Conservation (phyloP, 2,329 filamentous ascomycete species). For the Akanthomyces uredinophilus region DNA sequence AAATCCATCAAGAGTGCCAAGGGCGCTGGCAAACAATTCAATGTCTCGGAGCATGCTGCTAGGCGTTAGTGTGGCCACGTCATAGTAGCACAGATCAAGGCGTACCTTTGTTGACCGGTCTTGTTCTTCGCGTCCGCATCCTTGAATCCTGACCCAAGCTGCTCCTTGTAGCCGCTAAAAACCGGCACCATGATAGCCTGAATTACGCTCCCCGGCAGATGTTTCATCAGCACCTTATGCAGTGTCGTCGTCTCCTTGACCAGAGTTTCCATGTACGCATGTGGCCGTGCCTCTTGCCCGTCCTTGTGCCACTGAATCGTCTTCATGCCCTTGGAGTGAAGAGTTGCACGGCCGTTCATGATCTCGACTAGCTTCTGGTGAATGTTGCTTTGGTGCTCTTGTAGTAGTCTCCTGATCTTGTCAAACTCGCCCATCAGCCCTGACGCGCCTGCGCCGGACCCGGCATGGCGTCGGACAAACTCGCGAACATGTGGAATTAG, state of each 20-base stretch:
- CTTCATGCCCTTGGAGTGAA: conserved; percentile 71
- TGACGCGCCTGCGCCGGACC: conserved; percentile 46
- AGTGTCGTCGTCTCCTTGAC: conserved; percentile 81
- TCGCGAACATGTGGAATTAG: conserved; percentile 87
- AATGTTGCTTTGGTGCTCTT: conserved; percentile 86
- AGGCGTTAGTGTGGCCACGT: conserved; percentile 1
- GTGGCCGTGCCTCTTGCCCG: conserved; percentile 37
- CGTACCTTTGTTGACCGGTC: conserved; percentile 66
- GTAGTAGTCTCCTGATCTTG: conserved; percentile 73
- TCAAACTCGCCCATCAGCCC: conserved; percentile 78
- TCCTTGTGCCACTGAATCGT: conserved; percentile 67
- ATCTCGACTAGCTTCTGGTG: conserved; percentile 93
- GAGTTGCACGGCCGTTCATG: conserved; percentile 70
- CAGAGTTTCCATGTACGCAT: conserved; percentile 79
- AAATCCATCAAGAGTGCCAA: conserved; percentile 75
- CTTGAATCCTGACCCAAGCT: conserved; percentile 67
- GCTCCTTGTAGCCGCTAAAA: conserved; percentile 74
- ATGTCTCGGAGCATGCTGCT: conserved; percentile 70
- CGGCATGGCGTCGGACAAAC: conserved; percentile 74
- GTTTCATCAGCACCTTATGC: conserved; percentile 76
- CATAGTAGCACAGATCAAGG: conserved; percentile 10
- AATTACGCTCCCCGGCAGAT: conserved; percentile 71
- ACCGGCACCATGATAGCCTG: conserved; percentile 82
- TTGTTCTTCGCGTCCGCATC: conserved; percentile 61
- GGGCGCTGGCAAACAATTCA: conserved; percentile 63